Evolutionary conservation across 2,329 filamentous ascomycete species (phyloP), one percentile per base, ranked within the genome.

Genomic region (Colletotrichum paranaense): DNA sequence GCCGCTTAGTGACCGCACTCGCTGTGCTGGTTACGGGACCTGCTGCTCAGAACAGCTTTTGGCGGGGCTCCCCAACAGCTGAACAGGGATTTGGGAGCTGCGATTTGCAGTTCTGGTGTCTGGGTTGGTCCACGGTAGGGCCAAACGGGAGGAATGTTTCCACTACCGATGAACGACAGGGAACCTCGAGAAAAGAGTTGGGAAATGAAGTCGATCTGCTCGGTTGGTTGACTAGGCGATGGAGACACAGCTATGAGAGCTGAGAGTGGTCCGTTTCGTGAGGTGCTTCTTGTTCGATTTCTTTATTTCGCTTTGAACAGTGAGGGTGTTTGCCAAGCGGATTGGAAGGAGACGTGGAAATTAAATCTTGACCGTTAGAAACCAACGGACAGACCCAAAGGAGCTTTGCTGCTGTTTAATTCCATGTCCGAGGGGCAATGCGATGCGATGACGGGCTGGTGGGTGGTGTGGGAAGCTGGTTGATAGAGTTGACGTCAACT

Each of bases 151-250:
- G 22, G 57, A 24, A 24, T 42, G 38, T 22, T 32, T 22, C 22
- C 16, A 35, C 7, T 55, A 64, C 30, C 30, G 49, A 22, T 24
- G 24, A 16, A 16, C 16, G 60, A 32, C 52, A 30, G 28, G 19
- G 19, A 32, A 32, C 28, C 5, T 62, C 12, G 24, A 26, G 16
- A 12, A 56, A 49, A 56, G 38, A 63, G 55, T 35, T 42, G 56
- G 46, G 63, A 49, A 57, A 57, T 24, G 46, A 60, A 28, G 26
- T 14, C 57, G 65, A 53, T 68, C 65, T 58, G 38, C 65, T 16
- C 26, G 16, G n/a, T 22, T 22, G 42, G 69, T 72, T 72, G 66
- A 63, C 66, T 59, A 65, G 69, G 38, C 49, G 53, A 72, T 64
- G 59, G 58, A 30, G 22, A 26, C 24, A 14, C 24, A 46, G 60